Evolutionary conservation across 176 grass and related monocot genomes (phyloP), one percentile per base, ranked within the genome.

Genomic region (Zoysia japonica): DNA sequence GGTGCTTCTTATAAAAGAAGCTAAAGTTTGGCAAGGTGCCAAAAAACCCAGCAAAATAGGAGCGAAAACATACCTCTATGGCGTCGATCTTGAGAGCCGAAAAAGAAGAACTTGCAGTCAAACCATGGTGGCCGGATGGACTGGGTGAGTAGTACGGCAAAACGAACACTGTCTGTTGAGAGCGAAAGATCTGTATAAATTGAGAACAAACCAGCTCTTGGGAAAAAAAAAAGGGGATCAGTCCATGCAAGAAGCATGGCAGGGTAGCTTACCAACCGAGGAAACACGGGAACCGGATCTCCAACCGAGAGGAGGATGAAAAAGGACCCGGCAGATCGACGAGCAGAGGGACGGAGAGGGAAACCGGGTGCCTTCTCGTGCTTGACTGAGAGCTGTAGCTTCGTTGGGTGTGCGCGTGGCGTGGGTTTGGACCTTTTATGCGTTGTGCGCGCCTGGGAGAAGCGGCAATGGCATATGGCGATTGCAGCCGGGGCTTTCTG

Each of bases 41-140:
- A 11, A 4, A 53, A 2, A 35, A 35, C 10, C 8, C 1, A 47
- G 17, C 17, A 38, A 45, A 1, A 7, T 20, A 3, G 0, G 17
- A 36, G 71, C 2, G 51, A 7, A 36, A 7, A 1, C 28, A 28
- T 28, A 28, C 59, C 14, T 38, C 1, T 28, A 8, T 2, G 14
- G 2, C 7, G 74, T 64, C 13, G 74, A 64, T 77, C 56, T 63
- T 39, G 59, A 77, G 74, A 19, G 45, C 20, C 36, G 20, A 40
- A 53, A 0, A 28, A 28, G 48, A 10, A 61, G 5, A 75, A 43
- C 52, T 46, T 3, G 7, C 9, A n/a, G 5, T 65, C 60, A 77
- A 40, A 16, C 28, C 28, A 11, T 77, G 46, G 75, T 44, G 38
- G 17, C 6, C 28, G 19, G 5, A 17, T 7, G 13, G 12, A 36